These are phyloP conservation scores for Metrosideros polymorpha DNA, from an alignment of 441 rosid genomes.

Conservation along the genomic window DNA sequence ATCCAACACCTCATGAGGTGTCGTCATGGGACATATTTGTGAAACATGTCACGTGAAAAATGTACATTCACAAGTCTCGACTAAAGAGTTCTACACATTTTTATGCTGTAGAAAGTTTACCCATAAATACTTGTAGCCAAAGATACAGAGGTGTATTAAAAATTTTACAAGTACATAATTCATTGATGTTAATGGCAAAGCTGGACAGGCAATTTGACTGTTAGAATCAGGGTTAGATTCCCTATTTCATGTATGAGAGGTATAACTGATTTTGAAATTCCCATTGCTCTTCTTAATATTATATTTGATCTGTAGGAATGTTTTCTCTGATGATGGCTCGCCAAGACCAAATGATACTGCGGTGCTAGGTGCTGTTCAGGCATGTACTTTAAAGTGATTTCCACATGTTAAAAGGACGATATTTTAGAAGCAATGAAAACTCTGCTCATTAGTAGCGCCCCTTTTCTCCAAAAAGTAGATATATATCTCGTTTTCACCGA, in stretches of 20 bases:
- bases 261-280: not conserved
- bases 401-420: not conserved
- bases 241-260: not conserved
- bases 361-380: conserved; percentile 53
- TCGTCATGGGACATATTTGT: not conserved
- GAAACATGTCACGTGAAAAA: not conserved
- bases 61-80: not conserved
- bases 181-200: not conserved
- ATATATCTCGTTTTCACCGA: not conserved
- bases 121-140: not conserved
- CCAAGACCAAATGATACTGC: conserved; percentile 53
- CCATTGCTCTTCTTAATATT: conserved; percentile 1
- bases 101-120: not conserved
- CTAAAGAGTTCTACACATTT: not conserved
- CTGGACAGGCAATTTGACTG: not conserved
- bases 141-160: not conserved
- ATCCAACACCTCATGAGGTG: not conserved
- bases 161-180: not conserved
- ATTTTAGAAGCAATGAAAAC: not conserved
- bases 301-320: conserved; percentile 49
- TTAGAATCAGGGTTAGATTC: not conserved
- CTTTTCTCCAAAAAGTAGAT: not conserved
- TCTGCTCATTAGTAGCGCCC: not conserved
- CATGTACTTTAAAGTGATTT: conserved; percentile 29
- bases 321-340: conserved; percentile 81